A percentile compares a stretch with the other conserved stretches of the same genome.
Conservation (phyloP, 768 basidiomycete species). For the Mycena haematopus region DNA sequence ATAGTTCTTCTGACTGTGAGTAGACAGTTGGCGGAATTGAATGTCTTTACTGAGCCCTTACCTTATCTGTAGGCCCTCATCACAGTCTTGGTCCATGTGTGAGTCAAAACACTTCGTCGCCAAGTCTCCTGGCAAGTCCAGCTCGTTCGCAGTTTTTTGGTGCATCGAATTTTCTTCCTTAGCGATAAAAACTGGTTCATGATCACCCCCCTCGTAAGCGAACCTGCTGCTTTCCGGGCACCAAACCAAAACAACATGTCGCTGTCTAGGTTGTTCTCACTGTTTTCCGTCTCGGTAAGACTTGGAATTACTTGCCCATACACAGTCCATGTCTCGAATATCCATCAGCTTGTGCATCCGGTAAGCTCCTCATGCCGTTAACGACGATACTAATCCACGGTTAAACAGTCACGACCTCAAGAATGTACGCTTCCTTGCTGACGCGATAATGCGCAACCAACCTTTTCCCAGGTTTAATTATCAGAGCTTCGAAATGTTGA, state of each 20-base stretch:
- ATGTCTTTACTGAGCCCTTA: not conserved
- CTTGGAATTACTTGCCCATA: not conserved
- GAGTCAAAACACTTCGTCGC: not conserved
- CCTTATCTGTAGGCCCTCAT: conserved; percentile 39
- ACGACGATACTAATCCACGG: not conserved
- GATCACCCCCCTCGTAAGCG: conserved; percentile 31
- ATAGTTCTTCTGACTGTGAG: conserved; percentile 37
- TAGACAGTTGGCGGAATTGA: not conserved
- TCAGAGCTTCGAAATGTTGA: conserved; percentile 30
- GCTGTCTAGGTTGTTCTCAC: conserved; percentile 28
- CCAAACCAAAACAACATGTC: not conserved
- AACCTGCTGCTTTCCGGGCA: not conserved
- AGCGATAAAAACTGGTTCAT: conserved; percentile 34
- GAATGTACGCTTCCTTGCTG: conserved; percentile 31
- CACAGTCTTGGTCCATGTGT: conserved; percentile 52
- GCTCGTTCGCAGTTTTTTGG: conserved; percentile 37
- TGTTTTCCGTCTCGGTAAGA: conserved; percentile 32
- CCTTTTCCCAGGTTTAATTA: conserved; percentile 30
- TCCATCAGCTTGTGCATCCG: conserved; percentile 31
- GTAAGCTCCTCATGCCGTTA: conserved; percentile 17
- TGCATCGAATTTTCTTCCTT: conserved; percentile 41
- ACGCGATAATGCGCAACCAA: not conserved
- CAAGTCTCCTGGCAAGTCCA: not conserved
- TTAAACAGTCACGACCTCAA: conserved; percentile 32
- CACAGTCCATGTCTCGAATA: not conserved